Evolutionary conservation across 257 asterid genomes (phyloP).

Genomic region (Dorcoceras hygrometricum): DNA sequence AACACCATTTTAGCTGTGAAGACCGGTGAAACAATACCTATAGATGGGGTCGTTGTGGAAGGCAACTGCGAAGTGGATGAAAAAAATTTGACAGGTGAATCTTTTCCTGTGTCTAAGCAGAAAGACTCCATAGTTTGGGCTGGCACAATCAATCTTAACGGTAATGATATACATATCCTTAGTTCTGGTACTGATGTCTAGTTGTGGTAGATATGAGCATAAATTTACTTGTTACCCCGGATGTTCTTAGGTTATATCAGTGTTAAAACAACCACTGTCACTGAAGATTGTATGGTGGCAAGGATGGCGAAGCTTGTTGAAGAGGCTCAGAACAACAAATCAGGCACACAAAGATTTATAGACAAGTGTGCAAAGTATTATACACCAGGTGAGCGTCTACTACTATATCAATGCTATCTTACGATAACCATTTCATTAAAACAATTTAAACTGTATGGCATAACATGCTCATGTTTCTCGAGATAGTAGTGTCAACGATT

Average conservation of each 20-base stretch:
- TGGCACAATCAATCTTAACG: slow-evolving; percentile 78
- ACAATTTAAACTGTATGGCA: background rate
- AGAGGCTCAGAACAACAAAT: slow-evolving; percentile 82
- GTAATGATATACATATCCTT: slow-evolving; percentile 32
- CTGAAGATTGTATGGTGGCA: slow-evolving; percentile 78
- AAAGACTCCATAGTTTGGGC: slow-evolving; percentile 78
- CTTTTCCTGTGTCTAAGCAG: slow-evolving; percentile 75
- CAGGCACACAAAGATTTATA: slow-evolving; percentile 60
- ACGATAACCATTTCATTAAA: no score
- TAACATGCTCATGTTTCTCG: background rate
- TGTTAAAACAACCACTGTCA: slow-evolving; percentile 56
- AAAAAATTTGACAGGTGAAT: slow-evolving; percentile 77
- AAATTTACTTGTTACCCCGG: background rate
- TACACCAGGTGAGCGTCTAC: slow-evolving; percentile 84
- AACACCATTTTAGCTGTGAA: slow-evolving; percentile 67
- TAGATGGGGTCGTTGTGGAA: slow-evolving; percentile 73
- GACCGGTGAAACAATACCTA: slow-evolving; percentile 74
- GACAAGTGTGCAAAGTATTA: slow-evolving; percentile 87
- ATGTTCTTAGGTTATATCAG: slow-evolving; percentile 54
- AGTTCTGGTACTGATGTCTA: background rate
- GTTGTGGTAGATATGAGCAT: background rate
- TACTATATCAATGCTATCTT: no score
- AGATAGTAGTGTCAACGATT: background rate
- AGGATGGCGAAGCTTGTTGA: slow-evolving; percentile 86
- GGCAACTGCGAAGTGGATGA: slow-evolving; percentile 89